phyloP scores from a whole-genome alignment of 2,329 filamentous ascomycete species.

The Colletotrichum sp. region DNA sequence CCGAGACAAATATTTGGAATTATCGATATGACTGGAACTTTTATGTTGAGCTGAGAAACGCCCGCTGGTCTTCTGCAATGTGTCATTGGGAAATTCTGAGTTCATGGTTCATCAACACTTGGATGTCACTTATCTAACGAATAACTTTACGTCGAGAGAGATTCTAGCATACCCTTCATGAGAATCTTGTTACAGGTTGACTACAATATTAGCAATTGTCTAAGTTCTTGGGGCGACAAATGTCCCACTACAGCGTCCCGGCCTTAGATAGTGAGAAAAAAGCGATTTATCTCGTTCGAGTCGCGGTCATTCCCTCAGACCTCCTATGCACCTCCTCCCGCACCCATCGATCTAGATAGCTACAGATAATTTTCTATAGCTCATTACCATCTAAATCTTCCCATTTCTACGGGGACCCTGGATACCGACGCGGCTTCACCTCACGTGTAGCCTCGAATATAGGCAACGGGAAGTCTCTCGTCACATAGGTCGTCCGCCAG shows the following conservation, averaged over 20 bases:
- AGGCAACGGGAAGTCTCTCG: not conserved
- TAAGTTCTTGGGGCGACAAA: not conserved
- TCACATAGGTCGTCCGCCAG: not conserved
- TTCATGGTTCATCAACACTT: accelerated
- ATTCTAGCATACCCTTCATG: no score
- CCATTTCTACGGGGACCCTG: accelerated
- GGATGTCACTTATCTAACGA: not conserved
- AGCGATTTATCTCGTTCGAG: not conserved
- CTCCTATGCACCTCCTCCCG: not conserved
- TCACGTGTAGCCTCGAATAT: not conserved
- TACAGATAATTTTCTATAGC: no score
- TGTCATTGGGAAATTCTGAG: accelerated
- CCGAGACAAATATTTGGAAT: not conserved
- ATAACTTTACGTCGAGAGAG: not conserved
- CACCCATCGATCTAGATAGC: no score
- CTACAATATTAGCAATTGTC: accelerated
- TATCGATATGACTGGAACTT: not conserved
- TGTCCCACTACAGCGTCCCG: no score
- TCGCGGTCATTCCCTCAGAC: not conserved
- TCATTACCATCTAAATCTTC: no score
- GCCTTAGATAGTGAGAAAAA: no score
- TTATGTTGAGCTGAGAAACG: not conserved
- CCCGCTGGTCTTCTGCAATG: accelerated
- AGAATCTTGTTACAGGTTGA: not conserved
- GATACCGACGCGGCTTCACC: accelerated